Base-by-base conservation (phyloP, 768 basidiomycete species). In the Leucocoprinus birnbaumii region DNA sequence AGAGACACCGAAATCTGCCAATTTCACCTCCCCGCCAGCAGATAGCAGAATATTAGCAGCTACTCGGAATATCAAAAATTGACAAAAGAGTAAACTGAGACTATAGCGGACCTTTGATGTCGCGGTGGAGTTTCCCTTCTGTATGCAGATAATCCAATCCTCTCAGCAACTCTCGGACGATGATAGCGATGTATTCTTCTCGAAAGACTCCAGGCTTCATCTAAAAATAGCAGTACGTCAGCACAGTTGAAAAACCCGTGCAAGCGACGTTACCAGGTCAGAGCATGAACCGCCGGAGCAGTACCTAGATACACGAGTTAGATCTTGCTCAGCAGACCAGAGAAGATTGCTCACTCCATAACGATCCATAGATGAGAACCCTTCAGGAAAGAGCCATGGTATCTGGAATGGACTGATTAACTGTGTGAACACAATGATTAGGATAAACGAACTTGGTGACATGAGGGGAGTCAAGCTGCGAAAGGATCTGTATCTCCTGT, bases 151-250 rank as follows among this genome's bases (percentile, higher is more conserved):
- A 99, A 51, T 98, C 95, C 45, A 99, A 76, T 37, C 97, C 97
- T 41, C 83, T 84, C 37, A 98, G 78, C 10, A 99, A 80, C 71
- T 99, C 97, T 46, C 91, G 84, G 44, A 93, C 84, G 62, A 99
- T 90, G 67, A 98, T 98, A 6, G 96, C 97, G 61, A 99, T 98
- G 65, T 99, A 98, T 66, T 99, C 97, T 76, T 99, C 97, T 59
- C 92, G 80, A 71, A 99, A 98, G 2, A 94, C 90, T 11, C 97
- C 97, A 1, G 96, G 92, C 75, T 98, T 98, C 92, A 99, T 95
- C 94, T 98, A 65, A 35, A 50, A 50, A 46, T 49, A 57, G 55
- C 25, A 43, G 22, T 42, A 60, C 61, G 37, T 65, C 22, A 53
- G 44, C 10, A 24, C 48, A 38, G 37, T 53, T 16, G 18, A 59